A percentile compares a stretch with the other conserved stretches of the same genome.
Conservation (phyloP, 192 early-diverging fungal species). For the Mortierella alpina region DNA sequence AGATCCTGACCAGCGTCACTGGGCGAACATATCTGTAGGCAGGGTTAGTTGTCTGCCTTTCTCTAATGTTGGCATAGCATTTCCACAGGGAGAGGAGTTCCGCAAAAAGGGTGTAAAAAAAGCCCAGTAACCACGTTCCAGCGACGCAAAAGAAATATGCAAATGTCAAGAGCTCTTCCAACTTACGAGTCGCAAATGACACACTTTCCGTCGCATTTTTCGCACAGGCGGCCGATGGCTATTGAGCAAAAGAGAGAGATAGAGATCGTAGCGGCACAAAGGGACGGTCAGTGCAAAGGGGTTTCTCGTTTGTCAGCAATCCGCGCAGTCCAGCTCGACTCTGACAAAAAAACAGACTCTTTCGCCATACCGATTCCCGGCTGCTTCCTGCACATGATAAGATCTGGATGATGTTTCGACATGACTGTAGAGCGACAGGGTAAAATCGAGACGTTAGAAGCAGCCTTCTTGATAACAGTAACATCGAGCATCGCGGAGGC, state of each 20-base stretch:
- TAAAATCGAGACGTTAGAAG: too few species aligned
- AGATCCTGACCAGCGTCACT: constrained; percentile 89
- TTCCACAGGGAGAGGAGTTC: not conserved
- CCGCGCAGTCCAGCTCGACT: constrained; percentile 1
- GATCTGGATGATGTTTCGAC: constrained; percentile 90
- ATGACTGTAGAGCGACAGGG: constrained; percentile 46
- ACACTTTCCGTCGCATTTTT: constrained; percentile 92
- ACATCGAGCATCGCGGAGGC: too few species aligned
- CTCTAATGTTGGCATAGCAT: not conserved
- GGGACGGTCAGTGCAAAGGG: not conserved
- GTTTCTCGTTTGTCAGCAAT: not conserved
- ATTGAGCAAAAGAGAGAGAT: not conserved
- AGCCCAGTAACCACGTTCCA: not conserved
- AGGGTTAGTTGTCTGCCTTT: not conserved
- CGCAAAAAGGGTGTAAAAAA: not conserved
- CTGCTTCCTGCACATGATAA: constrained; percentile 95
- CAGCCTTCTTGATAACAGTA: too few species aligned
- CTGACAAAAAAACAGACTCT: constrained; percentile 13
- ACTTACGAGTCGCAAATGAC: constrained; percentile 94
- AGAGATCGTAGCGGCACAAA: not conserved
- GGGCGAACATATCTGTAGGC: constrained; percentile 80
- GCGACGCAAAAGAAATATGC: not conserved
- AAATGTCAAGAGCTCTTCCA: not conserved
- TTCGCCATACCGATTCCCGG: constrained; percentile 80
- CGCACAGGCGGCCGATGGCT: constrained; percentile 88